Conservation (phyloP, 495 filamentous ascomycete genomes). For the Xylaria curta region DNA sequence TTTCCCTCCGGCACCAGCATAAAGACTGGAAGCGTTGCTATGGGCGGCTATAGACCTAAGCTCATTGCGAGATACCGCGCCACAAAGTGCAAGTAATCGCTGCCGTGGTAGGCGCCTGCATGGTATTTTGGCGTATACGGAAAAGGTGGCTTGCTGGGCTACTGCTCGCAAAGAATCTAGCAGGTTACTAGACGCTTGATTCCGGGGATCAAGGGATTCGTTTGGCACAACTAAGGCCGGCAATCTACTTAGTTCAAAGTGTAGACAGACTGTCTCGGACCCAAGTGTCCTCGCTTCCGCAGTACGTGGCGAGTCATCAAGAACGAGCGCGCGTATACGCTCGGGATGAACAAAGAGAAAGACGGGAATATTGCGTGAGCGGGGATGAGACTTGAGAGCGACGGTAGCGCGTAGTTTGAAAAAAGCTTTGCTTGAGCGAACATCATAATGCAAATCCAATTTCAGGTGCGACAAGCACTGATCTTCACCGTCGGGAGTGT, state of each 20-base stretch:
- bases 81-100: slow-evolving; percentile 16
- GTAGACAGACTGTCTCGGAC: slow-evolving; percentile 12
- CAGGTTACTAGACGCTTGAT: slow-evolving; percentile 20
- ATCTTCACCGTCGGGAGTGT: slow-evolving; percentile 7
- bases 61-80: slow-evolving; percentile 9
- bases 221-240: slow-evolving; percentile 16
- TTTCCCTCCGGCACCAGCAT: slow-evolving; percentile 21
- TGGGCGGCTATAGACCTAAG: slow-evolving; percentile 17
- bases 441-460: slow-evolving; percentile 22
- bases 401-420: slow-evolving; percentile 21
- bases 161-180: slow-evolving; percentile 18
- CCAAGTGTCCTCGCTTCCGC: slow-evolving; percentile 8
- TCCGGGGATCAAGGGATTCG: slow-evolving; percentile 21
- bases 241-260: slow-evolving; percentile 13
- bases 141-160: slow-evolving; percentile 18
- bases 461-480: slow-evolving; percentile 12
- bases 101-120: slow-evolving; percentile 18
- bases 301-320: slow-evolving; percentile 47
- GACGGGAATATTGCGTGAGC: slow-evolving; percentile 19
- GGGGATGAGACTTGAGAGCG: slow-evolving; percentile 20
- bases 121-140: slow-evolving; percentile 23
- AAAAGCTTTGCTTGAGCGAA: slow-evolving; percentile 24
- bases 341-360: slow-evolving; percentile 32
- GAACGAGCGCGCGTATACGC: slow-evolving; percentile 45
- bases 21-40: slow-evolving; percentile 18